Conservation (phyloP, 805 yeast species). For the Suhomyces kilbournensis region DNA sequence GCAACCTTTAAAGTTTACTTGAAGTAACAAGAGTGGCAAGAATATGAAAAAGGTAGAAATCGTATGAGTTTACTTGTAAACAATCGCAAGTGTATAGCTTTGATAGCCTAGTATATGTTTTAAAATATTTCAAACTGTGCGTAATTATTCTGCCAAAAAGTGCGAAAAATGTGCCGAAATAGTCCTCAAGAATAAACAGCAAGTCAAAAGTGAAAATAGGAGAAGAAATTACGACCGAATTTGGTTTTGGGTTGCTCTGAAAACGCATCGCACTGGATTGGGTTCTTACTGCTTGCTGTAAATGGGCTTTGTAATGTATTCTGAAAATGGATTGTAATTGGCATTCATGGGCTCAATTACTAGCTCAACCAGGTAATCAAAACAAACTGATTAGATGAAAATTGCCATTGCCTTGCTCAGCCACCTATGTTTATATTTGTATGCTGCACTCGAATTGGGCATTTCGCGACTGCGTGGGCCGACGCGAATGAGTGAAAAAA, state of each 20-base stretch:
- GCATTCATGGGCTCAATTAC: neutral
- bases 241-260: neutral
- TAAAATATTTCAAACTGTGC: neutral
- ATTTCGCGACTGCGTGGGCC: neutral
- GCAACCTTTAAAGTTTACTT: slow-evolving; percentile 56
- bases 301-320: neutral
- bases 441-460: neutral
- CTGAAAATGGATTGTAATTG: neutral
- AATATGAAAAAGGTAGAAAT: no score
- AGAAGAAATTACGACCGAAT: neutral
- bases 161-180: neutral
- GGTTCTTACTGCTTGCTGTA: neutral
- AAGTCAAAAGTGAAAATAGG: neutral
- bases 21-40: no score
- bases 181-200: neutral
- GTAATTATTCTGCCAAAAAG: neutral
- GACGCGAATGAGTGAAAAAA: neutral
- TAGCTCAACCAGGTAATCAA: neutral
- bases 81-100: neutral
- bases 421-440: neutral
- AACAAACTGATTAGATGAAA: neutral
- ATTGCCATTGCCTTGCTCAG: neutral
- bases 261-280: neutral
- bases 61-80: neutral
- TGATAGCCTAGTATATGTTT: neutral